Conservation (phyloP, 1,284 basidiomycete species). For the Boletus semigastroideus region DNA sequence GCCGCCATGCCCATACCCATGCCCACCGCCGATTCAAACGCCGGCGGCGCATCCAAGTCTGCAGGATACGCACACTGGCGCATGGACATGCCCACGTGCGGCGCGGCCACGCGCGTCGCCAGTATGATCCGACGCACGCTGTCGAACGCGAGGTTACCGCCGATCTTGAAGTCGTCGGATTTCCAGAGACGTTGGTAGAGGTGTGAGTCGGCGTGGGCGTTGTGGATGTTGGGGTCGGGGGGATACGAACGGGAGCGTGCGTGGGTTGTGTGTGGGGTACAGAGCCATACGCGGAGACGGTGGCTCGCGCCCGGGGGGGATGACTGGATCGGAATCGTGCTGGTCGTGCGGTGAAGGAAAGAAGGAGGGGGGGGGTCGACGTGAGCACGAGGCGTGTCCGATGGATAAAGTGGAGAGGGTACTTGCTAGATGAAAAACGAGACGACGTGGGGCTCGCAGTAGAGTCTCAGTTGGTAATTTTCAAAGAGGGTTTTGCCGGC, state of each 20-base stretch:
- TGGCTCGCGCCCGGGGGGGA: constrained; percentile 54
- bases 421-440: constrained; percentile 59
- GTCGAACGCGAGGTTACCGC: constrained; percentile 50
- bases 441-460: constrained; percentile 47
- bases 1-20: too few species aligned
- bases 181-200: constrained; percentile 63
- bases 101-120: constrained; percentile 25
- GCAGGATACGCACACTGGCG: too few species aligned
- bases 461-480: constrained; percentile 42
- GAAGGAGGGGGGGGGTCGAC: neutral
- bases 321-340: constrained; percentile 52
- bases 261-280: constrained; percentile 34
- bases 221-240: constrained; percentile 25
- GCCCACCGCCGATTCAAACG: neutral
- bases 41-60: neutral
- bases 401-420: neutral
- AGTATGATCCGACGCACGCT: constrained; percentile 48
- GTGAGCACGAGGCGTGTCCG: neutral
- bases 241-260: neutral
- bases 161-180: constrained; percentile 58
- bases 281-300: constrained; percentile 57
- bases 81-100: too few species aligned
- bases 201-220: constrained; percentile 43
- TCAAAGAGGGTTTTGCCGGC: constrained; percentile 52
- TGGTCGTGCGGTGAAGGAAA: constrained; percentile 17